Conservation (phyloP, 1,139 yeast species). For the Groenewaldozyma sp. region DNA sequence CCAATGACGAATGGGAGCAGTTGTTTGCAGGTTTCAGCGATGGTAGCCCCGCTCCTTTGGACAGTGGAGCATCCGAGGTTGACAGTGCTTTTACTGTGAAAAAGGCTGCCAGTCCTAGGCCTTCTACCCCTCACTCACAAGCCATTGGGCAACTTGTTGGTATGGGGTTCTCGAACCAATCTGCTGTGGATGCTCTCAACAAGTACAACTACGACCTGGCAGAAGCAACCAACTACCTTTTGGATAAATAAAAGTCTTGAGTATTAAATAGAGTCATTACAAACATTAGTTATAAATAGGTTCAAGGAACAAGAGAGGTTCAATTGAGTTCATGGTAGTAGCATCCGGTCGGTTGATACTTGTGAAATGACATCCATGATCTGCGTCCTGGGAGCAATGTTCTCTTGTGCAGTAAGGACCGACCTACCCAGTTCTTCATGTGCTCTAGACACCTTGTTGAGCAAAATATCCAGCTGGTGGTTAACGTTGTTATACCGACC, state of each 20-base stretch:
- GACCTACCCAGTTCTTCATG: conserved; percentile 9
- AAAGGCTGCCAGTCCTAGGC: conserved; percentile 8
- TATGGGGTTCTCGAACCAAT: conserved; percentile 74
- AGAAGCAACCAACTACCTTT: conserved; percentile 72
- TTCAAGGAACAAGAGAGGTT: no score
- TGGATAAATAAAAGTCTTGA: conserved; percentile 36
- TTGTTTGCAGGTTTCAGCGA: conserved; percentile 78
- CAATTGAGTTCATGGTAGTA: conserved; percentile 6
- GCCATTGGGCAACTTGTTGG: conserved; percentile 68
- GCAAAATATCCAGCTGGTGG: not conserved
- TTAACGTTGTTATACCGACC: not conserved
- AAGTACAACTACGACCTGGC: conserved; percentile 67
- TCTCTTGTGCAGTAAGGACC: not conserved
- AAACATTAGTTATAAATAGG: no score
- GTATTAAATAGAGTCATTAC: conserved; percentile 6
- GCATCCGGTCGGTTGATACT: not conserved
- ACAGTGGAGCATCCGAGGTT: conserved; percentile 15
- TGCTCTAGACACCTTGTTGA: not conserved
- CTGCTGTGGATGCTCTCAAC: conserved; percentile 60
- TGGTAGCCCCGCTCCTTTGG: conserved; percentile 35
- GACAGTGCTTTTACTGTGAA: conserved; percentile 19
- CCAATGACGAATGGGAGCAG: conserved; percentile 83
- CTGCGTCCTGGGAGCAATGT: not conserved
- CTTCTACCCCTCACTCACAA: conserved; percentile 17
- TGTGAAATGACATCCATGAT: not conserved